Percentiles rank a stretch among this genome's conserved stretches.
Conservation (phyloP, 495 filamentous ascomycete species). For the Neurospora sp. region DNA sequence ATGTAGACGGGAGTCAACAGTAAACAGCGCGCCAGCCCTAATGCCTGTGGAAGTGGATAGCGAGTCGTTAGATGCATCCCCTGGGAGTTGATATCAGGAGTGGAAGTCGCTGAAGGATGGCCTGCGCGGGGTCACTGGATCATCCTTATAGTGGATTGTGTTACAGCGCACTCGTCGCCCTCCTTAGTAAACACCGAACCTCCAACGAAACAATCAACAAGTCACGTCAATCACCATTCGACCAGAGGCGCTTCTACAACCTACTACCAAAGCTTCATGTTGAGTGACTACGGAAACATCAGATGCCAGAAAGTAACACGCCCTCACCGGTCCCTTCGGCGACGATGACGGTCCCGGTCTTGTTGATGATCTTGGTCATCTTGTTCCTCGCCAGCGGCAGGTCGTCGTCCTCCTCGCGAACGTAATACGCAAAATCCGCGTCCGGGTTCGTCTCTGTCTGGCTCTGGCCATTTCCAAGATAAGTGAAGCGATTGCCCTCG, state of each 20-base stretch:
- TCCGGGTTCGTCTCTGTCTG: not conserved
- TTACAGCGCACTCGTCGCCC: not conserved
- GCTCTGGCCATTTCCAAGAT: not conserved
- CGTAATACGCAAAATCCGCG: not conserved
- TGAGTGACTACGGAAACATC: not conserved
- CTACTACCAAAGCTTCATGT: not conserved
- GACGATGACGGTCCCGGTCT: not conserved
- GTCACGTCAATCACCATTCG: not conserved
- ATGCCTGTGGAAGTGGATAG: not conserved
- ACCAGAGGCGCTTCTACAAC: not conserved
- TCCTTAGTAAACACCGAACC: not conserved
- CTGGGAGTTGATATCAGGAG: not conserved
- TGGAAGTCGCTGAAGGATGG: not conserved
- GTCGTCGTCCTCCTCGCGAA: not conserved
- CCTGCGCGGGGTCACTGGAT: not conserved
- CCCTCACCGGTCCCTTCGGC: not conserved
- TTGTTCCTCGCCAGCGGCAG: not conserved
- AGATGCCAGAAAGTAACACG: not conserved
- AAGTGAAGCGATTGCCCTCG: not conserved
- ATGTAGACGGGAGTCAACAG: not conserved
- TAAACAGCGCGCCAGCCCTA: too few species aligned
- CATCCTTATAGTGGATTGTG: not conserved
- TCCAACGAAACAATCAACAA: not conserved
- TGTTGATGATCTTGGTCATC: not conserved
- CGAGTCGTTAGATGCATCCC: not conserved